phyloP scores from a whole-genome alignment of 345 rosid species.

The Citrus sp. region DNA sequence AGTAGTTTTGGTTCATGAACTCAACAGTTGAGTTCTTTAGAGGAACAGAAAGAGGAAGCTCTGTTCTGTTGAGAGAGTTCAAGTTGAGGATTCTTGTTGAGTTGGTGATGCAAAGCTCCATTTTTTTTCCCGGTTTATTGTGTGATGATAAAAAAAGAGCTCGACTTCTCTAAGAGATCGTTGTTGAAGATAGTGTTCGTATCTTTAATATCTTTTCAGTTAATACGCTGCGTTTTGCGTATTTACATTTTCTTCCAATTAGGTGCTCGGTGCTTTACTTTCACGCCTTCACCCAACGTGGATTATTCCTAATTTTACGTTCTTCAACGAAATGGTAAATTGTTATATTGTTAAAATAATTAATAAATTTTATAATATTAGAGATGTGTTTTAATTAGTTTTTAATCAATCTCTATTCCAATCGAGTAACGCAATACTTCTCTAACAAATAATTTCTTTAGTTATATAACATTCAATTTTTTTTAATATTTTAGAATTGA shows the following conservation, averaged over 20 bases:
- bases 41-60: constrained; percentile 14
- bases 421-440: neutral
- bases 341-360: too few species aligned
- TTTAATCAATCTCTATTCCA: neutral
- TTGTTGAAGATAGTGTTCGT: constrained; percentile 21
- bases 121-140: constrained; percentile 17
- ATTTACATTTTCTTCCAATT: neutral
- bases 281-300: too few species aligned
- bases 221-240: constrained; percentile 18
- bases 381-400: too few species aligned
- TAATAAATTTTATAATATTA: too few species aligned
- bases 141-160: neutral
- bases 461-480: too few species aligned
- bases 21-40: constrained; percentile 26
- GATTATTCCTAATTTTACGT: too few species aligned
- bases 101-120: constrained; percentile 67
- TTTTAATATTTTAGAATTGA: too few species aligned
- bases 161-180: neutral
- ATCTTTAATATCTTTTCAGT: neutral
- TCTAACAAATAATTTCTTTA: too few species aligned
- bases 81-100: constrained; percentile 26
- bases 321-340: too few species aligned
- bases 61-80: constrained; percentile 2
- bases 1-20: constrained; percentile 20
- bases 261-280: too few species aligned